Evolutionary conservation across 768 basidiomycete genomes (phyloP).

Genomic region (Wakefieldia striispora): DNA sequence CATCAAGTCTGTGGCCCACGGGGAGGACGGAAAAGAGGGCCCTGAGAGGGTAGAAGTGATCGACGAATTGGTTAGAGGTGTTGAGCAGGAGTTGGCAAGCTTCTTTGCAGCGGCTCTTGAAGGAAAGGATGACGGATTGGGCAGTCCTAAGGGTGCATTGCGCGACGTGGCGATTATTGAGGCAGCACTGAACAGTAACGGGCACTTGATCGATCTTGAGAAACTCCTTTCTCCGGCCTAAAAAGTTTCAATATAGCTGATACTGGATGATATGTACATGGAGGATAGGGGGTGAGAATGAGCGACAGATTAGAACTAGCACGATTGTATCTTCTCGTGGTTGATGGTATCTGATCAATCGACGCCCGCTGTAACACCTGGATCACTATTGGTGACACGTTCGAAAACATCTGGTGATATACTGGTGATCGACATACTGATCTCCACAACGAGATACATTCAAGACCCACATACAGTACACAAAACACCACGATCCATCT

Average conservation of each 20-base stretch:
- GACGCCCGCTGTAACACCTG: too few relatives aligned
- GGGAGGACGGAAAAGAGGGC: slow-evolving; percentile 16
- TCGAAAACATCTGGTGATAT: too few relatives aligned
- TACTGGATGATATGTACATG: too few relatives aligned
- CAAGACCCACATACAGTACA: too few relatives aligned
- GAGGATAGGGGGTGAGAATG: too few relatives aligned
- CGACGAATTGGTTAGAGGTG: slow-evolving; percentile 49
- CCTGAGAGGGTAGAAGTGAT: slow-evolving; percentile 44
- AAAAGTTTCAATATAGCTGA: not conserved
- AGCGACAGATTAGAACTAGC: too few relatives aligned
- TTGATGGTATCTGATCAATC: too few relatives aligned
- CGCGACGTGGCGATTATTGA: slow-evolving; percentile 79
- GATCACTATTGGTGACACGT: too few relatives aligned
- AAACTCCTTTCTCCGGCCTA: slow-evolving; percentile 26
- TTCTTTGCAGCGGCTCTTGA: slow-evolving; percentile 54
- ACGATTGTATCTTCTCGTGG: too few relatives aligned
- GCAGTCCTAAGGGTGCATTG: slow-evolving; percentile 61
- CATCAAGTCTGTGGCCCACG: slow-evolving; percentile 34
- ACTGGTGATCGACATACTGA: too few relatives aligned
- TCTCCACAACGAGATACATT: too few relatives aligned
- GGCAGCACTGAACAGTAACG: slow-evolving; percentile 68
- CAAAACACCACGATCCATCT: too few relatives aligned
- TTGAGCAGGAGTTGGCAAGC: slow-evolving; percentile 53
- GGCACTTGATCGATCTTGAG: slow-evolving; percentile 55
- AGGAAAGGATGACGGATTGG: slow-evolving; percentile 52